phyloP scores from a whole-genome alignment of 2,329 filamentous ascomycete species.

The Paraphaeosphaeria minitans region DNA sequence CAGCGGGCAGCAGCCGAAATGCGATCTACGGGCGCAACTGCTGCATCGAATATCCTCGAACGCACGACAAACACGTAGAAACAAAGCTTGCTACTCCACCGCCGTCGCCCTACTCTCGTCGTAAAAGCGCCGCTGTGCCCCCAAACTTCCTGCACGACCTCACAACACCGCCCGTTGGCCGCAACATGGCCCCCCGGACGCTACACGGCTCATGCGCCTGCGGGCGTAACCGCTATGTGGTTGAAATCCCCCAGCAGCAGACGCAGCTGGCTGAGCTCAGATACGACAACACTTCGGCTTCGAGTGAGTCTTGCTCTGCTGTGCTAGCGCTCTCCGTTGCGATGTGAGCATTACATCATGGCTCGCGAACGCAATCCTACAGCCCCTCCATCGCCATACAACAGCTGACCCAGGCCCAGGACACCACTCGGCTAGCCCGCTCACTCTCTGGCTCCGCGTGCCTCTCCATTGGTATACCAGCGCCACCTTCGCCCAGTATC shows the following conservation, averaged over 20 bases:
- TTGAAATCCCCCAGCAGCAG: conserved; percentile 68
- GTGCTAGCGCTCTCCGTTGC: not conserved
- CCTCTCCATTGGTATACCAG: conserved; percentile 82
- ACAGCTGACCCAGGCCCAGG: conserved; percentile 49
- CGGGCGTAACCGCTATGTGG: conserved; percentile 81
- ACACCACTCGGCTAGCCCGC: conserved; percentile 69
- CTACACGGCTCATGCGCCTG: conserved; percentile 82
- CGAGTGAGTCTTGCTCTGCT: conserved; percentile 65
- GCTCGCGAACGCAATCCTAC: conserved; percentile 12
- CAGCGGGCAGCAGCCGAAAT: not conserved
- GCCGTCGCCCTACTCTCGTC: not conserved
- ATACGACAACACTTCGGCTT: conserved; percentile 72
- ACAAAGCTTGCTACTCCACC: not conserved
- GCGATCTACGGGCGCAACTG: not conserved
- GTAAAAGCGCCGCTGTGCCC: not conserved
- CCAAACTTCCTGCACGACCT: not conserved
- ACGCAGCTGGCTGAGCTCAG: conserved; percentile 65
- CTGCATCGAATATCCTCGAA: conserved; percentile 4
- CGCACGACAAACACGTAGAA: conserved; percentile 5
- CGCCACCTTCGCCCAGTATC: conserved; percentile 73
- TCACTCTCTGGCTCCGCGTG: conserved; percentile 82
- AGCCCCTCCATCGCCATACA: conserved; percentile 1
- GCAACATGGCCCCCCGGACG: conserved; percentile 49
- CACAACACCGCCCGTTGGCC: conserved; percentile 1
- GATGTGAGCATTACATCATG: conserved; percentile 15